Base-by-base conservation (phyloP, 441 rosid species). In the Pelargonium myrrhifolium region DNA sequence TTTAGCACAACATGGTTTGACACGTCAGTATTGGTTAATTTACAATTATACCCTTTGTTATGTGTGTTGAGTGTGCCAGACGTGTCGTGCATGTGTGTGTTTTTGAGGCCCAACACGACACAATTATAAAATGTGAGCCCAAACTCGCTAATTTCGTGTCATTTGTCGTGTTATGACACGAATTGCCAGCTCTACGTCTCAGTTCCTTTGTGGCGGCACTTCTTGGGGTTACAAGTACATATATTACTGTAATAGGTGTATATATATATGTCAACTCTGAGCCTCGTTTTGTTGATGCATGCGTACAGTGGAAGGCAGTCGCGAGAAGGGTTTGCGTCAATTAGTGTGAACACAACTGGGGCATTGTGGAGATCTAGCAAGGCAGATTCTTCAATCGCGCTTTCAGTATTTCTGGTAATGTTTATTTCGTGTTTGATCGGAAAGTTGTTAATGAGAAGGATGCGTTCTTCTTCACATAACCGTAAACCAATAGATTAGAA, bases 271-370 rank as follows among this genome's bases (percentile, higher is more conserved):
- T 4, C 6, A n/a, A n/a, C 37, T 31, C 37, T 31, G 37, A 31
- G 37, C 6, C 55, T 12, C 15, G 17, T 49, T n/a, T 49, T 49
- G 15, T n/a, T 49, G 55, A 49, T 49, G 0, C 1, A n/a, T 4
- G 37, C 37, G 60, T 66, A 73, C 89, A 84, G 89, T 82, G 61
- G 37, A 71, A 74, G 68, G 68, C 75, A 73, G 35, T 70, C 89
- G 21, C 62, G 66, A 62, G 83, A 86, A 70, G 65, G 85, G 72
- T 84, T 84, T 47, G 84, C 90, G 31, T 78, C 87, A n/a, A 53
- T 77, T 61, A 72, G 72, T 15, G 17, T 72, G 59, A 74, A 49
- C 47, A 62, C 74, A 24, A 60, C 82, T 40, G 51, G 67, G 12
- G 18, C 72, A 22, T 71, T 69, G 28, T 67, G 74, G 66, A 68